Evolutionary conservation across 345 rosid genomes (phyloP).

Genomic region (Salix koriyanagi): DNA sequence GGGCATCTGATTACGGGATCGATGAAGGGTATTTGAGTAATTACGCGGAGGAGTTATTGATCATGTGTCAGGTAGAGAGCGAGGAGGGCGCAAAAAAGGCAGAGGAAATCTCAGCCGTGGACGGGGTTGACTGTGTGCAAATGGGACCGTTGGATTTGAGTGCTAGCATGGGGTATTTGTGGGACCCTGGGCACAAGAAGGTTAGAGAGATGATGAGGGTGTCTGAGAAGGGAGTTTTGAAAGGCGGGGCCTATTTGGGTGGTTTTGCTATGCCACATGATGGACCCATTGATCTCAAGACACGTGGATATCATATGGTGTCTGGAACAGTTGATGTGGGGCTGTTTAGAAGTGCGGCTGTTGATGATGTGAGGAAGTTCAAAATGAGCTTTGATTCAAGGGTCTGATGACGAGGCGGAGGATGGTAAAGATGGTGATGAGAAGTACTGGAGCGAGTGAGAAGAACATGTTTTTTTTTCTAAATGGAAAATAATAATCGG

Average conservation of each 20-base stretch:
- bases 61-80: slow-evolving; percentile 93
- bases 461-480: not conserved
- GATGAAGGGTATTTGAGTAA: slow-evolving; percentile 72
- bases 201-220: slow-evolving; percentile 58
- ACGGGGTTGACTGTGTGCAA: slow-evolving; percentile 87
- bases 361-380: slow-evolving; percentile 74
- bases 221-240: slow-evolving; percentile 69
- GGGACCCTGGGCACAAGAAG: slow-evolving; percentile 94
- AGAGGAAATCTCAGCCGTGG: slow-evolving; percentile 70
- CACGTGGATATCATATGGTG: slow-evolving; percentile 75
- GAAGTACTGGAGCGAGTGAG: slow-evolving; percentile 60
- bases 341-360: slow-evolving; percentile 57
- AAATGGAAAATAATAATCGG: not conserved
- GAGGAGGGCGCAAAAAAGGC: slow-evolving; percentile 59
- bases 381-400: slow-evolving; percentile 39
- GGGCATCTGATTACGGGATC: slow-evolving; percentile 77
- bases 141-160: slow-evolving; percentile 96
- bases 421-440: slow-evolving; percentile 40
- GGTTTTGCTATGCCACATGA: slow-evolving; percentile 83
- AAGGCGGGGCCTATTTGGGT: slow-evolving; percentile 51
- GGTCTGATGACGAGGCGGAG: slow-evolving; percentile 24
- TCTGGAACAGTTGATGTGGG: slow-evolving; percentile 74
- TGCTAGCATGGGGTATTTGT: slow-evolving; percentile 75
- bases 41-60: slow-evolving; percentile 61
- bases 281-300: slow-evolving; percentile 41